Conservation (phyloP, 1,139 yeast genomes). For the Blastobotrys apis region DNA sequence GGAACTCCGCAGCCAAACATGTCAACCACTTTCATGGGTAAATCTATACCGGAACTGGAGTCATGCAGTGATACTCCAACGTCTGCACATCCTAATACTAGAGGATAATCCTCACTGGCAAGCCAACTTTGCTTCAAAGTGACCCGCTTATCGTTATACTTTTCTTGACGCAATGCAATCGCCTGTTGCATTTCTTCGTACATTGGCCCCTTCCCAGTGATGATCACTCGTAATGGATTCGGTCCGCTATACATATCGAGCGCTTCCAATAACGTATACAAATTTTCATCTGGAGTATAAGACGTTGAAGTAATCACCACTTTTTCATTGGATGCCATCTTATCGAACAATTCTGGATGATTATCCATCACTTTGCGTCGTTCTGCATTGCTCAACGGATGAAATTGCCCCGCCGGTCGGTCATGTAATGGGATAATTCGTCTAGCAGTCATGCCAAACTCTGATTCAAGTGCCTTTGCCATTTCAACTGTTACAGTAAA, state of each 20-base stretch:
- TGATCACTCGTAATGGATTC: conserved; percentile 49
- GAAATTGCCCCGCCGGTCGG: conserved; percentile 54
- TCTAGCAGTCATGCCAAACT: conserved; percentile 48
- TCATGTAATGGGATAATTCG: conserved; percentile 39
- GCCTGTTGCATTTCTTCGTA: conserved; percentile 46
- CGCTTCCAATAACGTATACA: conserved; percentile 64
- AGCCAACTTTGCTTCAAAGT: conserved; percentile 71
- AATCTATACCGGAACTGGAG: conserved; percentile 87
- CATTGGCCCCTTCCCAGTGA: conserved; percentile 95
- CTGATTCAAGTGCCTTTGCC: conserved; percentile 54
- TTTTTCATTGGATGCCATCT: conserved; percentile 45
- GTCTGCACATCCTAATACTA: conserved; percentile 70
- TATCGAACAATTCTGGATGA: conserved; percentile 41
- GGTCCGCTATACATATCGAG: conserved; percentile 49
- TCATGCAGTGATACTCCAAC: conserved; percentile 85
- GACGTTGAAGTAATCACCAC: conserved; percentile 83
- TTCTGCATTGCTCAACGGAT: conserved; percentile 42
- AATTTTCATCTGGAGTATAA: conserved; percentile 94
- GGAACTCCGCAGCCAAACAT: conserved; percentile 97
- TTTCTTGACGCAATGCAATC: conserved; percentile 29
- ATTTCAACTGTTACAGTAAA: conserved; percentile 77
- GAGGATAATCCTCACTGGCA: conserved; percentile 73
- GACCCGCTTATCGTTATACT: conserved; percentile 31
- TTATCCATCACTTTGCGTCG: conserved; percentile 39
- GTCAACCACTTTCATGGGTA: conserved; percentile 97